These are phyloP conservation scores for Lactarius psammicola DNA, from an alignment of 768 basidiomycete species.

Conservation along the genomic window DNA sequence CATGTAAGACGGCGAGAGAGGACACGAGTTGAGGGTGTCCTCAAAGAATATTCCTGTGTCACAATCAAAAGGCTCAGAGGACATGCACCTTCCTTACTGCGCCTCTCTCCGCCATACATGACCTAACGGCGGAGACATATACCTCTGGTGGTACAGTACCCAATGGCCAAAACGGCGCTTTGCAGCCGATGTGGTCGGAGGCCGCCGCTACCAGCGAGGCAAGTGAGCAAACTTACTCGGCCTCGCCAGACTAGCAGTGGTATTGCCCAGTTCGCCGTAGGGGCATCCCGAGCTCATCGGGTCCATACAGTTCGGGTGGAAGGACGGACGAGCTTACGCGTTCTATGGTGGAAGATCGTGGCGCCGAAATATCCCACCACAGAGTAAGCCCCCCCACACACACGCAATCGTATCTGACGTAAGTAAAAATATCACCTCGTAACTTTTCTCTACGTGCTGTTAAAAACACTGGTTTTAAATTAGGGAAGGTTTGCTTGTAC, in stretches of 20 bases:
- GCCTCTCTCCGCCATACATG: not conserved
- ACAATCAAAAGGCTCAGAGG: not conserved
- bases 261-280: not conserved
- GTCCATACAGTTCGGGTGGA: not conserved
- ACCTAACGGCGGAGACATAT: not conserved
- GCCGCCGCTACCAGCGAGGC: not conserved
- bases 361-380: not conserved
- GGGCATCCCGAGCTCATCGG: not conserved
- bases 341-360: not conserved
- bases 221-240: not conserved
- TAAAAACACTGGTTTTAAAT: constrained; percentile 9
- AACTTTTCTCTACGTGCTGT: constrained; percentile 4
- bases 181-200: not conserved
- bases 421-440: constrained; percentile 1
- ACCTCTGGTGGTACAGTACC: not conserved
- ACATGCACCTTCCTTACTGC: not conserved
- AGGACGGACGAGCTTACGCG: not conserved
- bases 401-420: not conserved
- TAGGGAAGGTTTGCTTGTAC: not conserved
- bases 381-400: not conserved
- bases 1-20: not conserved
- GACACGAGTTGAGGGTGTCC: not conserved
- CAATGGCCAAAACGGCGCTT: not conserved
- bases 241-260: not conserved
- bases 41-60: not conserved